Evolutionary conservation across 495 filamentous ascomycete genomes (phyloP).

Genomic region (Penicillium psychrofluorescens): DNA sequence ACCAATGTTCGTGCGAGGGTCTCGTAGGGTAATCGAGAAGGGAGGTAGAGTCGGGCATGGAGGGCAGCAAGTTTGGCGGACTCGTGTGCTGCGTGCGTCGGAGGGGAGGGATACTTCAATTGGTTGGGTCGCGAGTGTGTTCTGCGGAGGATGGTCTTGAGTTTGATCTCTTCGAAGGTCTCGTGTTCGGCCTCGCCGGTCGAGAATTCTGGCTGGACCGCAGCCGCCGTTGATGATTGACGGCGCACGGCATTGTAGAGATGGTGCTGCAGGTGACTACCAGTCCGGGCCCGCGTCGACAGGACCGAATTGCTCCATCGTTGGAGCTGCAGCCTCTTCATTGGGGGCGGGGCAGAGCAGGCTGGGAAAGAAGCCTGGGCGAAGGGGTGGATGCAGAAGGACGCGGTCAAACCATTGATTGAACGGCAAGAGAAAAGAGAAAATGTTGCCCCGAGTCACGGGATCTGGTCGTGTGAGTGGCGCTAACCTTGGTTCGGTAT

Average conservation of each 20-base stretch:
- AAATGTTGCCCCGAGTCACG: constrained; percentile 36
- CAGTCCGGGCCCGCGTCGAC: constrained; percentile 44
- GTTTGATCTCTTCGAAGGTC: no score
- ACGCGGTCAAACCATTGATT: constrained; percentile 4
- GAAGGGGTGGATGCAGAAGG: neutral
- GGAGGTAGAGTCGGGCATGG: constrained; percentile 82
- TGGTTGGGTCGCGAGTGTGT: constrained; percentile 2
- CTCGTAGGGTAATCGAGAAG: constrained; percentile 72
- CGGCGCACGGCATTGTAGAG: constrained; percentile 26
- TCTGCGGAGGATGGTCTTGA: no score
- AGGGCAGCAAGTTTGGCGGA: constrained; percentile 92
- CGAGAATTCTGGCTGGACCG: constrained; percentile 13
- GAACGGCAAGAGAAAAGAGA: constrained; percentile 35
- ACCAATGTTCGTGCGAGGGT: constrained; percentile 81
- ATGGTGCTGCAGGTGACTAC: constrained; percentile 40
- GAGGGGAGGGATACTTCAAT: constrained; percentile 55
- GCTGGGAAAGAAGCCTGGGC: constrained; percentile 1
- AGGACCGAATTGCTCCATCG: constrained; percentile 68
- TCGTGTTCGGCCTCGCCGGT: no score
- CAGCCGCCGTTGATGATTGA: constrained; percentile 31
- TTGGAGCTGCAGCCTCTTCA: constrained; percentile 65
- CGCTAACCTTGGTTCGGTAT: constrained; percentile 22
- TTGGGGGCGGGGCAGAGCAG: constrained; percentile 26
- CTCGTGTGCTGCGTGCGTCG: constrained; percentile 53
- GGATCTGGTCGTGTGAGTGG: constrained; percentile 31